A percentile compares a stretch with the other conserved stretches of the same genome.
Conservation (phyloP, 2,329 filamentous ascomycete genomes). For the Aspergillus phoenicis region DNA sequence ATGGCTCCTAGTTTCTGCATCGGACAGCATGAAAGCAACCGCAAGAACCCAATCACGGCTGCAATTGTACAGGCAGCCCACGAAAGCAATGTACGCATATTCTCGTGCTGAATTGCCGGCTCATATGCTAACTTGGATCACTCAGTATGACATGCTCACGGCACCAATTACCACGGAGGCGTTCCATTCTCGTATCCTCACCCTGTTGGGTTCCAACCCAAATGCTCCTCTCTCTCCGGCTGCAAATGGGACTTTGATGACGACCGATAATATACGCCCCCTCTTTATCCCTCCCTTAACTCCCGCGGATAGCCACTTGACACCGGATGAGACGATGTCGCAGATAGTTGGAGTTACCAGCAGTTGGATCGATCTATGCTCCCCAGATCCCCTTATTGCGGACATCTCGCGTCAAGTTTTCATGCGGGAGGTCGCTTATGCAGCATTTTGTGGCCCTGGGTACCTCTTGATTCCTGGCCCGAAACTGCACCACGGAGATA, state of each 20-base stretch:
- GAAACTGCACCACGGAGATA: slow-evolving; percentile 60
- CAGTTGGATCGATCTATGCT: slow-evolving; percentile 89
- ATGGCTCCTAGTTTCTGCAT: slow-evolving; percentile 57
- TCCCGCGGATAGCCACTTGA: slow-evolving; percentile 62
- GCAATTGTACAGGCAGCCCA: slow-evolving; percentile 58
- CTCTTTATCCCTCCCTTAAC: slow-evolving; percentile 46
- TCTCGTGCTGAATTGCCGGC: slow-evolving; percentile 1
- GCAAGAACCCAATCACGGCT: slow-evolving; percentile 51
- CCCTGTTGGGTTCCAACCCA: slow-evolving; percentile 49
- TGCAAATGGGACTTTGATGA: slow-evolving; percentile 41
- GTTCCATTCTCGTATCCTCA: slow-evolving; percentile 62
- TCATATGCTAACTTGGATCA: not conserved
- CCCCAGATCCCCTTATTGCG: slow-evolving; percentile 77
- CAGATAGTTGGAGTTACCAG: slow-evolving; percentile 80
- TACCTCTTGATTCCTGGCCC: slow-evolving; percentile 84
- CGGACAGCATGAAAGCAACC: slow-evolving; percentile 63
- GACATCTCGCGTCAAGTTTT: slow-evolving; percentile 87
- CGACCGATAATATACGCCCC: slow-evolving; percentile 44
- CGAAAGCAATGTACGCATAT: slow-evolving; percentile 54
- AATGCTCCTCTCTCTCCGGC: slow-evolving; percentile 31
- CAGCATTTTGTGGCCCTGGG: slow-evolving; percentile 87
- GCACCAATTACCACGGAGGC: slow-evolving; percentile 62
- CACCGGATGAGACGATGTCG: slow-evolving; percentile 76
- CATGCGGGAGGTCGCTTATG: slow-evolving; percentile 89
- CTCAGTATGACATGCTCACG: slow-evolving; percentile 68